Conservation (phyloP, 306 rosid genomes). For the Abrus pulchellus region DNA sequence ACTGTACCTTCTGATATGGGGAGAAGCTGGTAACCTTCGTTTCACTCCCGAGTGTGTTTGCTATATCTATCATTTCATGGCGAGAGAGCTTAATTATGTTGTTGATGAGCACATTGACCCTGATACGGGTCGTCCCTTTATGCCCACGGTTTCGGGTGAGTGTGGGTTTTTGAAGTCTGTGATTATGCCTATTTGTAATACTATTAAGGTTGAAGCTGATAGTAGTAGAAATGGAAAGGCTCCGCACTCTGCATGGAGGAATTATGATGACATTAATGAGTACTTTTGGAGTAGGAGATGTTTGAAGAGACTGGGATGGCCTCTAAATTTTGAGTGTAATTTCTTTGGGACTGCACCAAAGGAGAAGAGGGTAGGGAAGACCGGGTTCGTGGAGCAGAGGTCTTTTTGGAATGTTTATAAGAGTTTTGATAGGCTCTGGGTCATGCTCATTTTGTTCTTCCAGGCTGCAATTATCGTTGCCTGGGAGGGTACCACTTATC, state of each 20-base stretch:
- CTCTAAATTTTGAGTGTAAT: slow-evolving; percentile 58
- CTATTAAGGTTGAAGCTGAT: slow-evolving; percentile 74
- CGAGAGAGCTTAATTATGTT: slow-evolving; percentile 77
- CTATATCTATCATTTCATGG: slow-evolving; percentile 83
- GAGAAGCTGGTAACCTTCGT: slow-evolving; percentile 89
- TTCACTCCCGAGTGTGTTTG: slow-evolving; percentile 82
- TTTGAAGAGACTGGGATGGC: slow-evolving; percentile 75
- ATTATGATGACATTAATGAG: slow-evolving; percentile 90
- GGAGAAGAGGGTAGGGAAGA: slow-evolving; percentile 79
- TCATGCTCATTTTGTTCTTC: slow-evolving; percentile 78
- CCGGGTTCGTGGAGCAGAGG: slow-evolving; percentile 96
- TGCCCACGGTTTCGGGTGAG: slow-evolving; percentile 72
- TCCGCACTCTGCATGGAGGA: slow-evolving; percentile 96
- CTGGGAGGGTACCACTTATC: slow-evolving; percentile 65
- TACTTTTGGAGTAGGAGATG: slow-evolving; percentile 95
- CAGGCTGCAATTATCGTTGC: slow-evolving; percentile 85
- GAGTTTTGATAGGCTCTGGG: slow-evolving; percentile 93
- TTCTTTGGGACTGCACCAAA: slow-evolving; percentile 74
- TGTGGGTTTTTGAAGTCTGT: slow-evolving; percentile 76
- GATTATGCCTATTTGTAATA: slow-evolving; percentile 74
- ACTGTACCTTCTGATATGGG: slow-evolving; percentile 82
- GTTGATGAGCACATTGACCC: slow-evolving; percentile 66
- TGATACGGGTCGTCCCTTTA: slow-evolving; percentile 68
- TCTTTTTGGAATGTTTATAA: slow-evolving; percentile 90
- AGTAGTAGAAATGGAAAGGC: slow-evolving; percentile 85